These are phyloP conservation scores for Hydrangea macrophylla DNA, from an alignment of 148 eudicot genomes.

Conservation along the genomic window DNA sequence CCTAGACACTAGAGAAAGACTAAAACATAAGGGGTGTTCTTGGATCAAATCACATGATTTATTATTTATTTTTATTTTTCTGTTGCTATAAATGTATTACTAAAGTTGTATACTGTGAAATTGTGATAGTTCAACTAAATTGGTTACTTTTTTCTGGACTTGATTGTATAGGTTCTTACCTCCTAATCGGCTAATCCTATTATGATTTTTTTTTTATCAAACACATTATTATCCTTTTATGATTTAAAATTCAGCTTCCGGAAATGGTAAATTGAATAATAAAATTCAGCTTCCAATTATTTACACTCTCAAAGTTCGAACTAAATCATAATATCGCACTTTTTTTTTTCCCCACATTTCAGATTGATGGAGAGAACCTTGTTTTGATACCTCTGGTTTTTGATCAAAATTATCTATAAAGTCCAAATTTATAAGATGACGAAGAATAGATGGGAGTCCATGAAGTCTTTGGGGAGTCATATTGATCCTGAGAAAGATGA, in stretches of 20 bases:
- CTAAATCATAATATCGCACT: not conserved
- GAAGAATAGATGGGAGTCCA: slow-evolving; percentile 46
- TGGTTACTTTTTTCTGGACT: not conserved
- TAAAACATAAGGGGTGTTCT: too few relatives aligned
- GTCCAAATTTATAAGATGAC: slow-evolving; percentile 36
- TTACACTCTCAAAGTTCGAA: not conserved
- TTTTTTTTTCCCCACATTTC: not conserved
- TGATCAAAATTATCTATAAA: not conserved
- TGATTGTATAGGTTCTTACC: not conserved
- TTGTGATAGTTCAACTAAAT: not conserved
- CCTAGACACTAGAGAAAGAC: too few relatives aligned
- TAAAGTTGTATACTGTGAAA: too few relatives aligned
- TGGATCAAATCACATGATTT: not conserved
- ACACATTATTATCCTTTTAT: not conserved
- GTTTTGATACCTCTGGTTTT: not conserved
- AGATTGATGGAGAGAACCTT: not conserved
- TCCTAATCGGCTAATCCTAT: not conserved
- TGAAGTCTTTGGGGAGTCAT: slow-evolving; percentile 46
- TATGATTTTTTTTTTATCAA: not conserved
- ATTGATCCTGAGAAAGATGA: slow-evolving; percentile 61
- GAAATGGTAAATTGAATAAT: too few relatives aligned
- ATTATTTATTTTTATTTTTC: too few relatives aligned
- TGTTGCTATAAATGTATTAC: not conserved
- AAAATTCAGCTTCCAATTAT: too few relatives aligned
- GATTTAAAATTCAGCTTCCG: not conserved